Evolutionary conservation across 2,329 filamentous ascomycete species (phyloP).

Genomic region (Clathrospora elynae): DNA sequence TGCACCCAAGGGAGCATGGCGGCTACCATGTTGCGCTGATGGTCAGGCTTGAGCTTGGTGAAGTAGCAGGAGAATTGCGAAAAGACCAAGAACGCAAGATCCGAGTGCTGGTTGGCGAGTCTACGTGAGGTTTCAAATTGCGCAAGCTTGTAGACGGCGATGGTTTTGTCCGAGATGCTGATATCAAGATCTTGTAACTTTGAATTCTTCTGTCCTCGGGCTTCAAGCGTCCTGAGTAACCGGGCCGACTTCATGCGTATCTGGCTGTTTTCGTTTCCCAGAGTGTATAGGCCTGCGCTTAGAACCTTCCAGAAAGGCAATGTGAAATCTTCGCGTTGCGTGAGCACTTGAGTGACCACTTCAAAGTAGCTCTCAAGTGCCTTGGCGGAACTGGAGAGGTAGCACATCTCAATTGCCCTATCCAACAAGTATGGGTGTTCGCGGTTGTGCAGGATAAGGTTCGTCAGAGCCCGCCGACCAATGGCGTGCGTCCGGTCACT

Average conservation of each 20-base stretch:
- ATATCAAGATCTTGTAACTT: conserved; percentile 98
- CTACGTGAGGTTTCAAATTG: conserved; percentile 96
- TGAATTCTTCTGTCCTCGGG: conserved; percentile 80
- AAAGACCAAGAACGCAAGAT: conserved; percentile 90
- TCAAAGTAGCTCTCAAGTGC: conserved; percentile 94
- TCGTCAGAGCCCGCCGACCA: conserved; percentile 83
- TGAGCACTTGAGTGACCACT: conserved; percentile 85
- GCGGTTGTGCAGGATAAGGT: conserved; percentile 87
- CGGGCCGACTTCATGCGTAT: conserved; percentile 87
- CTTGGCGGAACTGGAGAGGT: conserved; percentile 78
- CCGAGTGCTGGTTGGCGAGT: conserved; percentile 83
- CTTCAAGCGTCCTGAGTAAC: conserved; percentile 79
- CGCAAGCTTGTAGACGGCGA: conserved; percentile 94
- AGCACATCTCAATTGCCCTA: conserved; percentile 90
- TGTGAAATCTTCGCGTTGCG: conserved; percentile 79
- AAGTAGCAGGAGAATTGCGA: conserved; percentile 96
- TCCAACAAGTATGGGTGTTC: conserved; percentile 85
- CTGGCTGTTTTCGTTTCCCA: conserved; percentile 88
- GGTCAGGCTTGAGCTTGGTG: conserved; percentile 78
- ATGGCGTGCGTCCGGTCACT: conserved; percentile 93
- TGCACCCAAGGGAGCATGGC: conserved; percentile 97
- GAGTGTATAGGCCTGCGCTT: conserved; percentile 84
- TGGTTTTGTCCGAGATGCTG: conserved; percentile 97
- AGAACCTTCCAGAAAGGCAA: conserved; percentile 90
- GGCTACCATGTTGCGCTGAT: conserved; percentile 91